Conservation (phyloP, 768 basidiomycete genomes). For the Mycena vulgaris region DNA sequence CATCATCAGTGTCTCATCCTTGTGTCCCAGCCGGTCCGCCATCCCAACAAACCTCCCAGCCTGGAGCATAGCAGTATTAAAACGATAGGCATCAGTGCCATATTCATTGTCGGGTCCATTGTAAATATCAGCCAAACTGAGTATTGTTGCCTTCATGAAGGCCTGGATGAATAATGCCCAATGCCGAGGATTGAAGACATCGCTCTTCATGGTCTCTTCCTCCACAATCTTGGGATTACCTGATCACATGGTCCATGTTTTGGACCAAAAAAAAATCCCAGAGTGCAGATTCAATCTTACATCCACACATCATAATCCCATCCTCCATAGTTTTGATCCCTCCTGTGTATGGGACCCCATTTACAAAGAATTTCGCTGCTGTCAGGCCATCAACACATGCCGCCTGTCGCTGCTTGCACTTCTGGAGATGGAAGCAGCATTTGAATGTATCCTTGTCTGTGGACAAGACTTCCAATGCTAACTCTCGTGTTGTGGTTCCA, state of each 20-base stretch:
- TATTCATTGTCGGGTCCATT: background rate
- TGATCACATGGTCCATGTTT: conserved; percentile 19
- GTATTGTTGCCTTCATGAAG: background rate
- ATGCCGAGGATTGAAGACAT: background rate
- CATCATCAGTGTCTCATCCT: background rate
- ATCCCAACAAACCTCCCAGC: background rate
- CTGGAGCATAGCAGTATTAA: background rate
- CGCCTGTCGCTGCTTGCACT: background rate
- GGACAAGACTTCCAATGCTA: background rate
- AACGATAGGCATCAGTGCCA: background rate
- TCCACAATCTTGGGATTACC: background rate
- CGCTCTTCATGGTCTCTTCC: background rate
- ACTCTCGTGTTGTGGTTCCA: background rate
- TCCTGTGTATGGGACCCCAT: background rate
- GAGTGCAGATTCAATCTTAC: background rate
- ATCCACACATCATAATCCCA: conserved; percentile 16
- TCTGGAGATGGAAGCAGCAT: no score
- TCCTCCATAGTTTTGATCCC: background rate
- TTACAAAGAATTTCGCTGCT: background rate
- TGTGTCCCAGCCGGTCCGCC: background rate
- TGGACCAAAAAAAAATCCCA: conserved; percentile 23
- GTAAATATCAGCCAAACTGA: background rate
- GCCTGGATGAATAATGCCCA: background rate
- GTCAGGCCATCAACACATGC: background rate
- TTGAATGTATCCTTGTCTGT: background rate